These are phyloP conservation scores for Fraxinus americana DNA, from an alignment of 257 asterid species.

Conservation along the genomic window DNA sequence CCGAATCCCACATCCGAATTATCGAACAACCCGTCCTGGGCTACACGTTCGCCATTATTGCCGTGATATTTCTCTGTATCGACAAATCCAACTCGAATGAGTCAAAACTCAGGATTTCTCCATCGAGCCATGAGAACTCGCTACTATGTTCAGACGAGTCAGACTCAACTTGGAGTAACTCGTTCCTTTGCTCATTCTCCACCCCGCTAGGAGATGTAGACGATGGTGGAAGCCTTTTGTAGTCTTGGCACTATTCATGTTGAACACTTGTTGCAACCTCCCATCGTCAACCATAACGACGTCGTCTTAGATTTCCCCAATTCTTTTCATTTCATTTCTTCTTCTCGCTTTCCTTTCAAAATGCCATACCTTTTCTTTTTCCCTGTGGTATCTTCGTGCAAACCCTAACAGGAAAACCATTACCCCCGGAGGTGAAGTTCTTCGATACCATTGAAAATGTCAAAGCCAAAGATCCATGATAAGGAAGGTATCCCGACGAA, in stretches of 20 bases:
- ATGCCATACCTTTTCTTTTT: too few species aligned
- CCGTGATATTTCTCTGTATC: conserved; percentile 21
- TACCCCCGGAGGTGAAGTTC: too few species aligned
- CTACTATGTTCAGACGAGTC: conserved; percentile 36
- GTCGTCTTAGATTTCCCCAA: too few species aligned
- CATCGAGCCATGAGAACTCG: conserved; percentile 45
- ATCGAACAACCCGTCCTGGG: conserved; percentile 48
- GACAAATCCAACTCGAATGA: conserved; percentile 44
- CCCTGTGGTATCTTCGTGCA: too few species aligned
- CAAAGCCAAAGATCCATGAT: conserved; percentile 17
- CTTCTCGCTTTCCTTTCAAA: too few species aligned
- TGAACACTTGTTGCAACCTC: too few species aligned
- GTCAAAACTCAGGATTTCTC: conserved; percentile 40
- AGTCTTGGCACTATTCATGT: too few species aligned
- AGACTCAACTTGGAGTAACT: conserved; percentile 34
- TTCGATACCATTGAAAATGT: too few species aligned
- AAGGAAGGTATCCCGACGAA: conserved; percentile 64
- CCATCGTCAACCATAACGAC: too few species aligned
- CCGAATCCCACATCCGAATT: conserved; percentile 39
- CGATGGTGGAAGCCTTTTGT: conserved; percentile 67
- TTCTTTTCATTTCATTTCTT: too few species aligned
- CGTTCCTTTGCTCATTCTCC: conserved; percentile 25
- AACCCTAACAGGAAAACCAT: too few species aligned
- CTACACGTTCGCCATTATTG: conserved; percentile 35
- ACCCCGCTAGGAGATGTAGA: conserved; percentile 22